Base-by-base conservation (phyloP, 176 grass and related monocot genomes). In the Stipa capillata region DNA sequence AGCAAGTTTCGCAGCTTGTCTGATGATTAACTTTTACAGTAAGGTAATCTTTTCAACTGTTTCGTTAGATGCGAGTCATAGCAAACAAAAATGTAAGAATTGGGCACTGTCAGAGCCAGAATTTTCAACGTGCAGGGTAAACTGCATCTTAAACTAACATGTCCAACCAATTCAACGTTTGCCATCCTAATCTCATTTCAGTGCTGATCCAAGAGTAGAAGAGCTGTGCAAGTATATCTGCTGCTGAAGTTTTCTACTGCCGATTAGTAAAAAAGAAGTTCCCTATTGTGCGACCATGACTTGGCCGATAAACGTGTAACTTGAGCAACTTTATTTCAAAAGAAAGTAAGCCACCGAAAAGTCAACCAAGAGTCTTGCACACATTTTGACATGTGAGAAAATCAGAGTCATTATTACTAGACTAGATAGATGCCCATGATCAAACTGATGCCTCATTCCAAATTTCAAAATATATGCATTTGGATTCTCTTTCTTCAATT, bases 161-260 rank as follows among this genome's bases (percentile, higher is more conserved):
- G n/a, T n/a, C n/a, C n/a, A n/a, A 64, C n/a, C 27, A 63, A 82
- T n/a, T 32, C 51, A 44, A 70, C 18, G 39, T 60, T 87, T 41
- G 43, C 34, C 64, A 71, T 35, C 63, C 54, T 36, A 72, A 64
- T 44, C 21, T 25, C n/a, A 45, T 11, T 31, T 64, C 36, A 59
- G 55, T 47, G 24, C 31, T 49, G 52, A 74, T 74, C 39, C 7
- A 49, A 29, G 63, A 79, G 48, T 6, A 41, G 49, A 58, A 66
- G 77, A 67, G 69, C 29, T 69, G 77, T 86, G 77, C 69, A 86
- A 31, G 68, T 68, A 65, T 35, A 65, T 20, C 14, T 74, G 48
- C 43, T 17, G 12, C 13, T 23, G 29, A 10, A 29, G 35, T 66
- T 86, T 66, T 74, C 37, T 66, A n/a, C n/a, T n/a, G n/a, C n/a